These are phyloP conservation scores for Fusarium pseudocircinatum DNA, from an alignment of 2,329 filamentous ascomycete genomes.

Conservation along the genomic window DNA sequence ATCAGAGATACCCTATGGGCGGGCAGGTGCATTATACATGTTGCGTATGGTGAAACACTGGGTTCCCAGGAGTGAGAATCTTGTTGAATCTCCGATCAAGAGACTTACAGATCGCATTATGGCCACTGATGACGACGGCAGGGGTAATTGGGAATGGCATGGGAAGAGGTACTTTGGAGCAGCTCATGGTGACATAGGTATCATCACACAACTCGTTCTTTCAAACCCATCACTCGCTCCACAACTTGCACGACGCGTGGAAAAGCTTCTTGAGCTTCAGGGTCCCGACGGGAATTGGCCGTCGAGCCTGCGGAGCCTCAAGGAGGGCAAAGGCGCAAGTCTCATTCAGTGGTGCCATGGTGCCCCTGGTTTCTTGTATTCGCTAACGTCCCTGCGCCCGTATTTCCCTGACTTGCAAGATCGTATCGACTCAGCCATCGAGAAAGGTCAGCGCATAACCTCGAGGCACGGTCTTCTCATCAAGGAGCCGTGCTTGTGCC, in stretches of 20 bases:
- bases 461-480: constrained; percentile 68
- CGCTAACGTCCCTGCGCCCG: constrained; percentile 63
- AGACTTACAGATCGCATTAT: constrained; percentile 70
- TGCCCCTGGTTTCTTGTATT: constrained; percentile 69
- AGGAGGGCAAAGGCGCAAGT: constrained; percentile 52
- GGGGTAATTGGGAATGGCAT: constrained; percentile 69
- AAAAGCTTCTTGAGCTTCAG: constrained; percentile 67
- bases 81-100: constrained; percentile 63
- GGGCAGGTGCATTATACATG: constrained; percentile 74
- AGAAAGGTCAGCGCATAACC: constrained; percentile 61
- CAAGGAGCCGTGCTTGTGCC: constrained; percentile 73
- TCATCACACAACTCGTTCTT: constrained; percentile 74
- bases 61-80: constrained; percentile 59
- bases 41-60: constrained; percentile 69
- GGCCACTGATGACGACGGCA: constrained; percentile 53
- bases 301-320: constrained; percentile 57
- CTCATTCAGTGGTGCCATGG: constrained; percentile 76
- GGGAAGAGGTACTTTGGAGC: constrained; percentile 71
- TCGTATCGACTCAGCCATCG: constrained; percentile 63
- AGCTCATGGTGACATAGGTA: constrained; percentile 74
- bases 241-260: constrained; percentile 62
- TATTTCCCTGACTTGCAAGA: constrained; percentile 64
- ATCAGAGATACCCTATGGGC: constrained; percentile 74
- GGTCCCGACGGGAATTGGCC: constrained; percentile 71
- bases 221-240: constrained; percentile 65